Evolutionary conservation across 2,329 filamentous ascomycete species (phyloP).

Genomic region (Diplodia corticola): DNA sequence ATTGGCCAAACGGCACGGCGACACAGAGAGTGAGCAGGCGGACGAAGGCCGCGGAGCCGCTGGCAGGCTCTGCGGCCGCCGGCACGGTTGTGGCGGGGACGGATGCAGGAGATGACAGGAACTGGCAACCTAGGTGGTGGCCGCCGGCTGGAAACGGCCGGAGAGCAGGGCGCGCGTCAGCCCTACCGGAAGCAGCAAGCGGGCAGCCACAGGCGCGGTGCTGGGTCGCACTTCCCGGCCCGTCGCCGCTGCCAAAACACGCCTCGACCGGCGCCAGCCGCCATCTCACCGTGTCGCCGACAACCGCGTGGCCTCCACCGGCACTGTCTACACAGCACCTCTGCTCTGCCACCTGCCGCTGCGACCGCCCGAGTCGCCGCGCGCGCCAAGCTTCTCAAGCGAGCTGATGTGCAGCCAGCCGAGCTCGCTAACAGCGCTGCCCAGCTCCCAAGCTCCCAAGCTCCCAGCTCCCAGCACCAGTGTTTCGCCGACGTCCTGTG

Average conservation of each 20-base stretch:
- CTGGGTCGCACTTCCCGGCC: neutral
- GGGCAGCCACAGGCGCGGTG: neutral
- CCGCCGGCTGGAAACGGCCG: neutral
- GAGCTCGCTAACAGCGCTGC: neutral
- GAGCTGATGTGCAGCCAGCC: conserved; percentile 1
- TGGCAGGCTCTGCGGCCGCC: neutral
- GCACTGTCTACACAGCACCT: no score
- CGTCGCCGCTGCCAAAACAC: neutral
- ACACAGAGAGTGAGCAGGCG: neutral
- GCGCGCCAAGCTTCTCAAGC: neutral
- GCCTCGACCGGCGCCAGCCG: neutral
- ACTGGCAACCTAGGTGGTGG: no score
- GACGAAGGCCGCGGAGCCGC: no score
- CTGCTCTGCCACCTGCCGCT: neutral
- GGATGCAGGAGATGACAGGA: neutral
- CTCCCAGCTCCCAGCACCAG: neutral
- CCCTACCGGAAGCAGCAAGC: neutral
- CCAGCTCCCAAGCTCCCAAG: no score
- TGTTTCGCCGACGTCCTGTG: conserved; percentile 1
- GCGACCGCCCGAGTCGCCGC: neutral
- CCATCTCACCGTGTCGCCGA: neutral
- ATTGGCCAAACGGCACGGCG: neutral
- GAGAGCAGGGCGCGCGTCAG: neutral
- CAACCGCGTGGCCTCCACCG: neutral
- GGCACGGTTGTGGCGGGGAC: neutral